phyloP scores from a whole-genome alignment of 2,329 filamentous ascomycete genomes.

The Pyrenophora teres region DNA sequence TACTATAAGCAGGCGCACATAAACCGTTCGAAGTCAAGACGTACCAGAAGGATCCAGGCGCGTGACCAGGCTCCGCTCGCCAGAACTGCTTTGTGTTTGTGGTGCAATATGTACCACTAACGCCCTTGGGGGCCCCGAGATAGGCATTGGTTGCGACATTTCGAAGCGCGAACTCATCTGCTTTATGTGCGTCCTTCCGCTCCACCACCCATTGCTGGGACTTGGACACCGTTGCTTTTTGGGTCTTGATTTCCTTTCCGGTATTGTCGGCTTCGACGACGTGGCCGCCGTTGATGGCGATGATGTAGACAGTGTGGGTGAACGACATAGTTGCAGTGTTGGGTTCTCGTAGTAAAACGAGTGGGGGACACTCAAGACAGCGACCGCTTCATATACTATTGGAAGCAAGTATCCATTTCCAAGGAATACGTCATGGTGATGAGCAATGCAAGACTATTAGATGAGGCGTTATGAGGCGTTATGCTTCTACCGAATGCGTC shows the following conservation, averaged over 20 bases:
- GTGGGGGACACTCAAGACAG: too few relatives aligned
- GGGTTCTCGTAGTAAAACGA: too few relatives aligned
- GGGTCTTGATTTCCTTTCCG: slow-evolving; percentile 1
- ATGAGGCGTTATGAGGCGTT: too few relatives aligned
- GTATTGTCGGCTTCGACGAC: neutral
- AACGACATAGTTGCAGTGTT: neutral
- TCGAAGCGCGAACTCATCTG: neutral
- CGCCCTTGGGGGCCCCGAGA: neutral
- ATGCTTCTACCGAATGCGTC: too few relatives aligned
- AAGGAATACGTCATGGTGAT: too few relatives aligned
- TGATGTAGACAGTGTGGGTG: neutral
- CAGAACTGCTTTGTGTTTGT: slow-evolving; percentile 3
- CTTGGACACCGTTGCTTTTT: neutral
- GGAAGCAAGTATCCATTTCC: too few relatives aligned
- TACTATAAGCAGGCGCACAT: neutral
- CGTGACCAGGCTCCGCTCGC: slow-evolving; percentile 1
- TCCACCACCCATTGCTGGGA: neutral
- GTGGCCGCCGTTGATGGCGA: neutral
- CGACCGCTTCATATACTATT: too few relatives aligned
- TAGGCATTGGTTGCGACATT: neutral
- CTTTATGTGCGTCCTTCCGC: neutral
- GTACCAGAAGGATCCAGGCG: slow-evolving; percentile 4
- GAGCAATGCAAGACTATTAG: too few relatives aligned
- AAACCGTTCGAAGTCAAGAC: neutral
- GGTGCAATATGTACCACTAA: neutral